A percentile compares a stretch with the other conserved stretches of the same genome.
Evolutionary conservation across 2,329 filamentous ascomycete genomes (phyloP).

Genomic region (Aspergillus quadricinctus): DNA sequence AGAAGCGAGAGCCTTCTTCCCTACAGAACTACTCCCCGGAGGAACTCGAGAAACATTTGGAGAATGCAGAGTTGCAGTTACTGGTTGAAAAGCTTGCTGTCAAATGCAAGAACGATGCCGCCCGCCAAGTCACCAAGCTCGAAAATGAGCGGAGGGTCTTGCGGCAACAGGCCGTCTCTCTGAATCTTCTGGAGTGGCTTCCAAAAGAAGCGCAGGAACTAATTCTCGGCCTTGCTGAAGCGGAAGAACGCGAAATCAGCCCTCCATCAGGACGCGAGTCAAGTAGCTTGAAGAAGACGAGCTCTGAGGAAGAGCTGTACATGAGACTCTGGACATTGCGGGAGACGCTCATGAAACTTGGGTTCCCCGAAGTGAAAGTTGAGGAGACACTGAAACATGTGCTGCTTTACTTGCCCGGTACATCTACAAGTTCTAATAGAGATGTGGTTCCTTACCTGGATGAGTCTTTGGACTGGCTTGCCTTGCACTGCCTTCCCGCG

Average conservation of each 20-base stretch:
- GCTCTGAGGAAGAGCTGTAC: conserved; percentile 71
- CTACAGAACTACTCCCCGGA: conserved; percentile 67
- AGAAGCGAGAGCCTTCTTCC: conserved; percentile 23
- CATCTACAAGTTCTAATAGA: conserved; percentile 49
- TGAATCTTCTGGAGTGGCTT: conserved; percentile 71
- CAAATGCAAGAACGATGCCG: conserved; percentile 74
- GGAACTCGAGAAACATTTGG: conserved; percentile 83
- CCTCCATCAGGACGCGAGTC: conserved; percentile 21
- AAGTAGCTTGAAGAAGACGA: conserved; percentile 33
- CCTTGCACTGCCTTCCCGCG: conserved; percentile 64
- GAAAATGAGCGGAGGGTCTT: conserved; percentile 83
- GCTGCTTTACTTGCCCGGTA: conserved; percentile 62
- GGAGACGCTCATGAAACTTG: conserved; percentile 63
- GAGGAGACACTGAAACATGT: conserved; percentile 62
- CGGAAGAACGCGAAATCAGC: conserved; percentile 38
- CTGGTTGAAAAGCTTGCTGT: conserved; percentile 78
- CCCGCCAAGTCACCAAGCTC: conserved; percentile 69
- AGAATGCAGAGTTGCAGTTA: conserved; percentile 83
- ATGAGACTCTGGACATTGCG: conserved; percentile 81
- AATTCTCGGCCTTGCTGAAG: conserved; percentile 61
- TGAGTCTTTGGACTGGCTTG: conserved; percentile 85
- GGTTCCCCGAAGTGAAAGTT: conserved; percentile 62
- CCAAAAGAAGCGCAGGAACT: conserved; percentile 72
- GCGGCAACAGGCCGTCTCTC: conserved; percentile 72
- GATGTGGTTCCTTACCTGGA: conserved; percentile 80